Base-by-base conservation (phyloP, 2,329 filamentous ascomycete species). In the Trichocomaceae sp. region DNA sequence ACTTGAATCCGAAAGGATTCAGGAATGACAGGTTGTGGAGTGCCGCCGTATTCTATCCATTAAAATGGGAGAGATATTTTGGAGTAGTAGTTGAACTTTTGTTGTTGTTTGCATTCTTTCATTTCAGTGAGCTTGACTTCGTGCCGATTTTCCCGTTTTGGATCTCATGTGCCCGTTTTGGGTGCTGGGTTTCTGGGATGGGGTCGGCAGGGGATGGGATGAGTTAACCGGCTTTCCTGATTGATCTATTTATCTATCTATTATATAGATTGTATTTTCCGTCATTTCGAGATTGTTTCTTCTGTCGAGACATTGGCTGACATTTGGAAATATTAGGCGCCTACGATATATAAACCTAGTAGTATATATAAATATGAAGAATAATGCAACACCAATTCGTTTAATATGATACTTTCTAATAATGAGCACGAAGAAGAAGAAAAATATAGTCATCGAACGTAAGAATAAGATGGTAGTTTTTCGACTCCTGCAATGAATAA, bases 1-100 rank as follows among this genome's bases (percentile, higher is more conserved):
- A 75, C 73, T 67, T 66, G 62, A 61, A 46, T 50, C 52, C 57
- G 60, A 56, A 52, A 57, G 54, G 39, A 45, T 44, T 48, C 58
- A 52, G 66, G 72, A 67, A 73, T 68, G 72, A 74, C 69, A 64
- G 71, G 72, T 75, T 74, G 72, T 75, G 72, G 68, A 73, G 69
- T 70, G 7, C 26, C 61, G 61, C 52, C 61, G 60, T 63, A 47
- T 61, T 47, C 49, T 56, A 52, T 53, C 52, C 56, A 57, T 61
- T n/a, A n/a, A 60, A 49, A 58, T 54, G 50, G 59, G 52, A 59
- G 56, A n/a, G 23, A 26, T 7, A 26, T 26, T 56, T 26, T 8
- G 26, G 5, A 57, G 54, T 54, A 19, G 44, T 57, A 48, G 46
- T 47, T 15, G 20, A 19, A 19, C 17, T 41, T 19, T 20, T 22